Conservation (phyloP, 352 stramenopile species). For the Phytophthora crassamura region DNA sequence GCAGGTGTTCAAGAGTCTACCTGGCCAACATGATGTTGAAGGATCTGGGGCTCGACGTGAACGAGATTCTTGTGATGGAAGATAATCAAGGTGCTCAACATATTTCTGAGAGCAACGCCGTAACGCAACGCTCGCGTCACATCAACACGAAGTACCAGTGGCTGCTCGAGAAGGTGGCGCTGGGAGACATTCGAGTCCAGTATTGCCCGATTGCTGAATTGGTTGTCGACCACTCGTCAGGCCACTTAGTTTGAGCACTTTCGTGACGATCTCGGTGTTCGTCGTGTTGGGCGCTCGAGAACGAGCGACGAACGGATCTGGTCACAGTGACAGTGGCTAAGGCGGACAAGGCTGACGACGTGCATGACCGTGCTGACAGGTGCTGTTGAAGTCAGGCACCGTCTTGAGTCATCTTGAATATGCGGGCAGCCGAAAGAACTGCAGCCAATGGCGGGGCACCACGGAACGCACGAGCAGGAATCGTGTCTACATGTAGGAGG, state of each 20-base stretch:
- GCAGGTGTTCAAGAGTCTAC: slow-evolving; percentile 14
- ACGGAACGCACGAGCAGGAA: no score
- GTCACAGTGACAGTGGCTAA: no score
- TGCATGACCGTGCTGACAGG: no score
- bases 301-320: no score
- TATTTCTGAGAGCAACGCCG: slow-evolving; percentile 5
- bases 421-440: no score
- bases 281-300: background rate
- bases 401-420: no score
- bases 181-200: background rate
- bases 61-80: slow-evolving; percentile 1
- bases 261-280: slow-evolving; percentile 6
- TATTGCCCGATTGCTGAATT: slow-evolving; percentile 3
- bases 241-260: slow-evolving; percentile 10
- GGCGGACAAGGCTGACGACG: no score
- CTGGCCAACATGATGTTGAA: background rate
- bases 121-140: slow-evolving; percentile 10
- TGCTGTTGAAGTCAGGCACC: no score
- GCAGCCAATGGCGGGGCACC: no score
- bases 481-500: no score
- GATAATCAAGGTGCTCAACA: slow-evolving; percentile 15
- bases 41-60: background rate
- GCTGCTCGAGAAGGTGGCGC: background rate
- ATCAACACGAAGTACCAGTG: slow-evolving; percentile 17
- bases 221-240: slow-evolving; percentile 5